Evolutionary conservation across 2,329 filamentous ascomycete genomes (phyloP).

Genomic region (Colletotrichum brevisporum): DNA sequence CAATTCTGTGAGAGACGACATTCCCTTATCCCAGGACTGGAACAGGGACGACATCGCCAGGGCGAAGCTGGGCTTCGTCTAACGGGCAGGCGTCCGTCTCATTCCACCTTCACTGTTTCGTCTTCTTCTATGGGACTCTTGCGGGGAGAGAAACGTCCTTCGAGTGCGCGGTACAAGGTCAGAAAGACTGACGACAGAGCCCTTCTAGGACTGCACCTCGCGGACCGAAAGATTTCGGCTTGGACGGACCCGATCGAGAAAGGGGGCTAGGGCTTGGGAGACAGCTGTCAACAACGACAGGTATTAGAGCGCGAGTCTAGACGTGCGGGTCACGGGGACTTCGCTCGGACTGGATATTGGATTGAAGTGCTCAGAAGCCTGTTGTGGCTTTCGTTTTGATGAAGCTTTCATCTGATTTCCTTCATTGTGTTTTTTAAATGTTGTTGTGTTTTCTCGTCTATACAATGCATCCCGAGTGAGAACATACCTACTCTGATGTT

Average conservation of each 20-base stretch:
- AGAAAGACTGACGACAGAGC: conserved; percentile 27
- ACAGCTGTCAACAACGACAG: conserved; percentile 11
- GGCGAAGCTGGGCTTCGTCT: conserved; percentile 27
- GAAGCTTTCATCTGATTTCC: too few species aligned
- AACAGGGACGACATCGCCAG: conserved; percentile 21
- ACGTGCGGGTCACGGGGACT: conserved; percentile 6
- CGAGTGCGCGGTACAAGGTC: background rate
- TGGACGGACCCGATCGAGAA: conserved; percentile 23
- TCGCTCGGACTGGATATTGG: background rate
- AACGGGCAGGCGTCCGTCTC: conserved; percentile 1
- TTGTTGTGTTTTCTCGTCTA: too few species aligned
- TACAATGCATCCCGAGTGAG: too few species aligned
- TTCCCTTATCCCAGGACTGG: conserved; percentile 17
- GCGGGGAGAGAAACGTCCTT: background rate
- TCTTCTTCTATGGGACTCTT: background rate
- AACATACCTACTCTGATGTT: too few species aligned
- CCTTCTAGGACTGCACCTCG: conserved; percentile 22
- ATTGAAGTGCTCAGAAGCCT: background rate
- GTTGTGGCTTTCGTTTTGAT: too few species aligned
- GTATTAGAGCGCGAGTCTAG: background rate
- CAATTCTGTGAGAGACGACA: conserved; percentile 28
- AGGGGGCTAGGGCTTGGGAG: conserved; percentile 24
- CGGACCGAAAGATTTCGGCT: conserved; percentile 27
- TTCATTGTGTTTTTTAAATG: too few species aligned
- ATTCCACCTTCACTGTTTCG: background rate